phyloP scores from a whole-genome alignment of 371 early-diverging fungal genomes.

The Gilbertella persicaria region DNA sequence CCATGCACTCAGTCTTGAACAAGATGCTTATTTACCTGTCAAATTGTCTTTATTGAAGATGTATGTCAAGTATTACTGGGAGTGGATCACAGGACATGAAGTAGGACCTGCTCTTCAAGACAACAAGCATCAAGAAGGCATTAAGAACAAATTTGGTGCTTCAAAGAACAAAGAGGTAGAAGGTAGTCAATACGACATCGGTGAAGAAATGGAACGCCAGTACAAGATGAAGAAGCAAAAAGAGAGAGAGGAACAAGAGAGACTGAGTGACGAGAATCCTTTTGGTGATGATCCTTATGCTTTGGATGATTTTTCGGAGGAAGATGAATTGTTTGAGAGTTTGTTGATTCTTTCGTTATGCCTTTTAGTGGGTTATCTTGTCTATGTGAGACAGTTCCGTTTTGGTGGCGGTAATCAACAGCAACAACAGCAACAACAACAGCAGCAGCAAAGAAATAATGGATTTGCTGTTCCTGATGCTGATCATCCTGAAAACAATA shows the following conservation, averaged over 20 bases:
- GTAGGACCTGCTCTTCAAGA: slow-evolving; percentile 32
- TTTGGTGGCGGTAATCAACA: slow-evolving; percentile 8
- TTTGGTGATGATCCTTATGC: slow-evolving; percentile 20
- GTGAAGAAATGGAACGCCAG: slow-evolving; percentile 42
- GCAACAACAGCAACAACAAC: slow-evolving; percentile 1
- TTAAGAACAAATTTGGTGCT: slow-evolving; percentile 12
- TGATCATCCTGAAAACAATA: no score
- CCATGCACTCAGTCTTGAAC: slow-evolving; percentile 69
- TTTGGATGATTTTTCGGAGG: slow-evolving; percentile 40
- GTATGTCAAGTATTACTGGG: slow-evolving; percentile 68
- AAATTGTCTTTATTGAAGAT: slow-evolving; percentile 77
- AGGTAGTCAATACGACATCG: slow-evolving; percentile 21
- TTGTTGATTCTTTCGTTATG: slow-evolving; percentile 59
- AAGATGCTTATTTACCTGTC: slow-evolving; percentile 82
- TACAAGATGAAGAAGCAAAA: slow-evolving; percentile 39
- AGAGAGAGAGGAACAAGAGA: slow-evolving; percentile 38
- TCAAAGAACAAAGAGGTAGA: slow-evolving; percentile 23
- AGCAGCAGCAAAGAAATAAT: no score
- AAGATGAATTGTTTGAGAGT: slow-evolving; percentile 59
- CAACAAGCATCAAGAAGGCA: slow-evolving; percentile 7
- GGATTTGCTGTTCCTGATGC: no score
- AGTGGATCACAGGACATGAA: slow-evolving; percentile 61
- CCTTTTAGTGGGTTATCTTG: slow-evolving; percentile 61
- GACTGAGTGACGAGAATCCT: slow-evolving; percentile 9
- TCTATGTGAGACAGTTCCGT: slow-evolving; percentile 66